Conservation (phyloP, 139 green algal genomes). For the Picochlorum sp. region DNA sequence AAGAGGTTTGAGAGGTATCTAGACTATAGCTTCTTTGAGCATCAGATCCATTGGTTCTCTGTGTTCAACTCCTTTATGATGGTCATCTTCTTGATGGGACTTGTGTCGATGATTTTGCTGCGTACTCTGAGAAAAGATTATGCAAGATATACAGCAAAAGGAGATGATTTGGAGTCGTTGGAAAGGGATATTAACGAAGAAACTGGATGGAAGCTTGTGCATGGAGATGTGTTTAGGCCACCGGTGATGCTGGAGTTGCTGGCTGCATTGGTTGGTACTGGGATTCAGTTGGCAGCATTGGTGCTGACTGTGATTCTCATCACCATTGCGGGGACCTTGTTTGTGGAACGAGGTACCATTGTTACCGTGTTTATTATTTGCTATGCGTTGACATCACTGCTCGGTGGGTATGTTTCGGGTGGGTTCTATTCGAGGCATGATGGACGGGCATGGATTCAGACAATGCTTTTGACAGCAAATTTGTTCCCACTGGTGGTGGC, state of each 20-base stretch:
- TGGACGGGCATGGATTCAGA: constrained; percentile 82
- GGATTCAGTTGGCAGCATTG: constrained; percentile 78
- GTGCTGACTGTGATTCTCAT: constrained; percentile 79
- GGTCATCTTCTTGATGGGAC: constrained; percentile 94
- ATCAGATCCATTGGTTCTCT: constrained; percentile 98
- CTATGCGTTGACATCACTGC: constrained; percentile 85
- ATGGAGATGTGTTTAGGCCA: constrained; percentile 94
- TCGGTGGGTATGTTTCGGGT: constrained; percentile 71
- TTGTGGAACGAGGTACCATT: constrained; percentile 77
- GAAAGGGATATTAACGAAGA: constrained; percentile 85
- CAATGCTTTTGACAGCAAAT: constrained; percentile 80
- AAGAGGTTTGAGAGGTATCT: constrained; percentile 93
- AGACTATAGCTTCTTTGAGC: constrained; percentile 97
- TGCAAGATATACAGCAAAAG: constrained; percentile 60
- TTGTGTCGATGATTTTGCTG: constrained; percentile 96
- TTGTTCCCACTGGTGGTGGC: constrained; percentile 72
- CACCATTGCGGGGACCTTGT: constrained; percentile 73
- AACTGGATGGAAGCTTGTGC: constrained; percentile 95
- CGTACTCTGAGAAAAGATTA: constrained; percentile 91
- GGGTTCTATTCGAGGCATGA: constrained; percentile 80
- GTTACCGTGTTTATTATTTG: constrained; percentile 88
- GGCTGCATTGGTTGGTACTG: constrained; percentile 62
- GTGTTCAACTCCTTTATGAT: constrained; percentile 99
- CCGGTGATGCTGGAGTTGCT: constrained; percentile 68
- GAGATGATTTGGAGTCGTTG: constrained; percentile 84